A percentile compares a stretch with the other conserved stretches of the same genome.
phyloP scores from a whole-genome alignment of 179 eudicot genomes.

The Spergularia azorica region DNA sequence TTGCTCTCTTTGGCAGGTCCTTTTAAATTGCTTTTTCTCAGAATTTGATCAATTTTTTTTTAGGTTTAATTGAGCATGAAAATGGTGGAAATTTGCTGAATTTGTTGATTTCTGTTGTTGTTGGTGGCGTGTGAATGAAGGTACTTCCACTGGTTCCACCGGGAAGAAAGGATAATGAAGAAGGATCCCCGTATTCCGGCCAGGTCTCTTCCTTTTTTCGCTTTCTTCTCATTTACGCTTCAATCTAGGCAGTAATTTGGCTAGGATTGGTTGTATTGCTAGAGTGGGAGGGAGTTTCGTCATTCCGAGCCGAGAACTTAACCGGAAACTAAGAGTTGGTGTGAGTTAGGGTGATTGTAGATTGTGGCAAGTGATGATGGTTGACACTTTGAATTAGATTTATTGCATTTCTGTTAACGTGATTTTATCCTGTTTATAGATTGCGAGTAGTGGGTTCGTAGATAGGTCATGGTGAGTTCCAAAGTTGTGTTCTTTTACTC shows the following conservation, averaged over 20 bases:
- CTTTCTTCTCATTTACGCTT: not conserved
- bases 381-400: not conserved
- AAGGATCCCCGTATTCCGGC: conserved; percentile 94
- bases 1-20: conserved; percentile 91
- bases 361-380: no score
- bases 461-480: not conserved
- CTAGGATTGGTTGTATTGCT: not conserved
- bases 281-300: no score
- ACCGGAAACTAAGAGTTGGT: not conserved
- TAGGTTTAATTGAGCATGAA: not conserved
- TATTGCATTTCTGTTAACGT: not conserved
- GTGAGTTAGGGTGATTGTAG: no score
- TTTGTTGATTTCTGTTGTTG: not conserved
- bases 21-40: not conserved
- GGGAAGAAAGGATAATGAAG: conserved; percentile 84
- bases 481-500: not conserved
- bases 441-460: not conserved
- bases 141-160: conserved; percentile 99
- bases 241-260: not conserved
- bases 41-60: not conserved
- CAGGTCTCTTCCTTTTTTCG: conserved; percentile 45
- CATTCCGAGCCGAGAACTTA: no score
- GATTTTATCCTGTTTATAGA: no score
- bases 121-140: conserved; percentile 35
- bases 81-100: not conserved